These are phyloP conservation scores for Apiospora saccharicola DNA, from an alignment of 2,329 filamentous ascomycete genomes.

Conservation along the genomic window DNA sequence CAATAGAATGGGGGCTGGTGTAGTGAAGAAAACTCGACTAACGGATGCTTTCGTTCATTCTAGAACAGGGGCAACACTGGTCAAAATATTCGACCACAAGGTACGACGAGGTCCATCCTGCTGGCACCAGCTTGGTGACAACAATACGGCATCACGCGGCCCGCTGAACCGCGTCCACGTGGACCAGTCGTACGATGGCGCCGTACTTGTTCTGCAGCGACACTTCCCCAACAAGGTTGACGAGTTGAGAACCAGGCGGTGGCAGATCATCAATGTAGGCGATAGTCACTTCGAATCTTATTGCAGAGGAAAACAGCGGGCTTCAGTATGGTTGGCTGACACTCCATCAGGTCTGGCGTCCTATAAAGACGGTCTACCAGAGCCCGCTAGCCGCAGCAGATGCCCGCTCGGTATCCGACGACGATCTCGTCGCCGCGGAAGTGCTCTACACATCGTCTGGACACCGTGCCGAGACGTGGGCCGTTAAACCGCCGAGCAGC, in stretches of 20 bases:
- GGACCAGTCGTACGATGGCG: slow-evolving; percentile 58
- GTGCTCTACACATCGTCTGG: slow-evolving; percentile 28
- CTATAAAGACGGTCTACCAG: slow-evolving; percentile 56
- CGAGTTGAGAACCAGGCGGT: slow-evolving; percentile 49
- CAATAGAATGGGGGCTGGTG: not conserved
- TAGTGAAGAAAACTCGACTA: not conserved
- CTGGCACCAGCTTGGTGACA: slow-evolving; percentile 1
- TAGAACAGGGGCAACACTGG: slow-evolving; percentile 58
- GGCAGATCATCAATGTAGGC: slow-evolving; percentile 58
- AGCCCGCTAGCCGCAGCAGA: slow-evolving; percentile 61
- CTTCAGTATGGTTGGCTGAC: not conserved
- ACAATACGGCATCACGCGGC: slow-evolving; percentile 35
- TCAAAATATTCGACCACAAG: slow-evolving; percentile 43
- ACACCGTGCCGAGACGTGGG: slow-evolving; percentile 54
- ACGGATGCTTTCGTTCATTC: not conserved
- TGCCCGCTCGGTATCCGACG: slow-evolving; percentile 54
- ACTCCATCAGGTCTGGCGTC: slow-evolving; percentile 46
- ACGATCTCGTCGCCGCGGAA: slow-evolving; percentile 53
- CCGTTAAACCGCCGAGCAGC: slow-evolving; percentile 36
- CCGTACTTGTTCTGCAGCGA: slow-evolving; percentile 45
- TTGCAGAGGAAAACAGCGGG: not conserved
- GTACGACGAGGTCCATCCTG: slow-evolving; percentile 47
- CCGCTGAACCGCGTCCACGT: slow-evolving; percentile 60
- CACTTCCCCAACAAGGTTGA: slow-evolving; percentile 51
- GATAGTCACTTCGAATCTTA: no score